These are phyloP conservation scores for Lactifluus echinatus DNA, from an alignment of 768 basidiomycete genomes.

Conservation along the genomic window DNA sequence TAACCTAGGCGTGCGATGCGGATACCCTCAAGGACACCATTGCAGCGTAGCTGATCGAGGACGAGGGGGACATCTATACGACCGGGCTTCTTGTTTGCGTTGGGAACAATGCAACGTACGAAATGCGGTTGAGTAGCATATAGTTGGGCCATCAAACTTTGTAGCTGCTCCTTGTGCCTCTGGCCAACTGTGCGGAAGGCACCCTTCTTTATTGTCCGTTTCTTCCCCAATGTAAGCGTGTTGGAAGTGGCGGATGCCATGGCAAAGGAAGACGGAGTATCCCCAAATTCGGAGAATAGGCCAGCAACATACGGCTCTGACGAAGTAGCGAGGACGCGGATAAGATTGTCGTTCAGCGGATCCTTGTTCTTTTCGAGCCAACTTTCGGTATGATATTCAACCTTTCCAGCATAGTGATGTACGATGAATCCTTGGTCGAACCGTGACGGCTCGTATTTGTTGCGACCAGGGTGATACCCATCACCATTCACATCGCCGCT, in stretches of 20 bases:
- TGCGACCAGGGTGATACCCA: slow-evolving; percentile 58
- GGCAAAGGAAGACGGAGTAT: slow-evolving; percentile 30
- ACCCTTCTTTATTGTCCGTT: slow-evolving; percentile 81
- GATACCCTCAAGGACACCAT: slow-evolving; percentile 98
- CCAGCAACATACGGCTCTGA: slow-evolving; percentile 71
- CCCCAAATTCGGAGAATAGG: slow-evolving; percentile 77
- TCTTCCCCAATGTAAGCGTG: slow-evolving; percentile 46
- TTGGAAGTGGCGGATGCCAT: slow-evolving; percentile 34
- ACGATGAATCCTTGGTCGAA: slow-evolving; percentile 94
- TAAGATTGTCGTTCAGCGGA: slow-evolving; percentile 92
- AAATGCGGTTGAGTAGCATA: slow-evolving; percentile 96
- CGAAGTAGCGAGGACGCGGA: slow-evolving; percentile 77
- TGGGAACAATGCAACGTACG: slow-evolving; percentile 96
- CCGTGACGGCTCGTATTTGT: slow-evolving; percentile 78
- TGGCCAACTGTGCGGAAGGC: slow-evolving; percentile 95
- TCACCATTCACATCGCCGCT: slow-evolving; percentile 37
- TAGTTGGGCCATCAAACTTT: slow-evolving; percentile 84
- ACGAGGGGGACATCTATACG: slow-evolving; percentile 90
- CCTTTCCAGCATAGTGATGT: slow-evolving; percentile 92
- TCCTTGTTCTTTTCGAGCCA: slow-evolving; percentile 99
- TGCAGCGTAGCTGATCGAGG: slow-evolving; percentile 92
- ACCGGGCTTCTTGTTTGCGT: slow-evolving; percentile 82
- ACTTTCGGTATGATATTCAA: slow-evolving; percentile 91
- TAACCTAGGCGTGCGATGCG: slow-evolving; percentile 96
- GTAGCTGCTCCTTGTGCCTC: slow-evolving; percentile 90